A percentile compares a stretch with the other conserved stretches of the same genome.
Evolutionary conservation across 2,329 filamentous ascomycete genomes (phyloP).

Genomic region (Phoma herbarum): DNA sequence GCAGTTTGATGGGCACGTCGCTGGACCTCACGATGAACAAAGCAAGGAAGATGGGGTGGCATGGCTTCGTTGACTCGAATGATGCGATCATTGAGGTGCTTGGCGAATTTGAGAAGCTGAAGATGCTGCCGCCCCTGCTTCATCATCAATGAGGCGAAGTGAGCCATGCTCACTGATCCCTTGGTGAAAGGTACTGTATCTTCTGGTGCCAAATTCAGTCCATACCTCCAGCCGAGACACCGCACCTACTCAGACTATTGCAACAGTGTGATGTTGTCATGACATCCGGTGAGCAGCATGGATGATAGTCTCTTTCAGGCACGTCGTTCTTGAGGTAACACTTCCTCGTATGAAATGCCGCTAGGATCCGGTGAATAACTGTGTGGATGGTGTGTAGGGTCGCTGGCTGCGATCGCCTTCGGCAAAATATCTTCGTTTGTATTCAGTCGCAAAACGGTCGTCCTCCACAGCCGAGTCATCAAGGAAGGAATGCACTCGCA

Average conservation of each 20-base stretch:
- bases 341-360: too few relatives aligned
- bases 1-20: constrained; percentile 45
- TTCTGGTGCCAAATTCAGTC: too few relatives aligned
- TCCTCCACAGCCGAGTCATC: not conserved
- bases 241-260: too few relatives aligned
- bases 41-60: constrained; percentile 57
- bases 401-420: not conserved
- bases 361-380: too few relatives aligned
- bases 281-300: too few relatives aligned
- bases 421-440: not conserved
- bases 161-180: too few relatives aligned
- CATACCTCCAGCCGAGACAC: too few relatives aligned
- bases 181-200: too few relatives aligned
- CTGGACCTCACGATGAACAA: constrained; percentile 55
- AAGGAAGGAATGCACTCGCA: not conserved
- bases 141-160: too few relatives aligned
- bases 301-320: too few relatives aligned
- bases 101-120: constrained; percentile 53
- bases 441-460: not conserved
- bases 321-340: too few relatives aligned
- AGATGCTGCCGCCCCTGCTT: constrained; percentile 53
- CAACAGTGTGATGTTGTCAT: too few relatives aligned
- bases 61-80: constrained; percentile 57
- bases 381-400: not conserved
- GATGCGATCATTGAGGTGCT: constrained; percentile 56